phyloP scores from a whole-genome alignment of 139 green algal genomes.

The Haematococcus sp. region DNA sequence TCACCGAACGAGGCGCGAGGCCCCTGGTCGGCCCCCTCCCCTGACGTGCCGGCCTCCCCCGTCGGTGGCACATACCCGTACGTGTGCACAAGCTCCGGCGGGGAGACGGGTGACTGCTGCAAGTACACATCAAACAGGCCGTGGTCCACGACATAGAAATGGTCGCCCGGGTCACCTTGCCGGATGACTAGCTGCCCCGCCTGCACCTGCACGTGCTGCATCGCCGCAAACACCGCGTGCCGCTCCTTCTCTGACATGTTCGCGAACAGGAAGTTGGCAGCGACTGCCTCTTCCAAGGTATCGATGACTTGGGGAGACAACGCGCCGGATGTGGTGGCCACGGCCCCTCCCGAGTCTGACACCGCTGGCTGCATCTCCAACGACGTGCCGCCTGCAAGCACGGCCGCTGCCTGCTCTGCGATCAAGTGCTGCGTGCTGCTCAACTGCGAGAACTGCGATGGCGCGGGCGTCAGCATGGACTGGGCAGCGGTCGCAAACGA shows the following conservation, averaged over 20 bases:
- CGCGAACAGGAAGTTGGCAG: constrained; percentile 64
- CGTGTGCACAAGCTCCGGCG: constrained; percentile 54
- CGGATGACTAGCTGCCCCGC: constrained; percentile 52
- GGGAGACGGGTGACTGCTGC: constrained; percentile 16
- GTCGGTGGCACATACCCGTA: constrained; percentile 27
- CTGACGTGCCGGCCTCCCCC: background rate
- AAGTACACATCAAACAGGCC: constrained; percentile 60
- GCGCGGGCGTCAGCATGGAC: too few relatives aligned
- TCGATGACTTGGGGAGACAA: background rate
- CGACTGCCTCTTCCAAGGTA: constrained; percentile 25
- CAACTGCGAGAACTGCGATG: too few relatives aligned
- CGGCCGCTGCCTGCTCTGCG: too few relatives aligned
- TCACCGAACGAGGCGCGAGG: constrained; percentile 61
- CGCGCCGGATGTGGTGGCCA: too few relatives aligned
- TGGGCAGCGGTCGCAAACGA: too few relatives aligned
- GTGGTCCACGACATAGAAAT: constrained; percentile 49
- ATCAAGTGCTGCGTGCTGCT: too few relatives aligned
- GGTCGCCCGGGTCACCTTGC: constrained; percentile 54
- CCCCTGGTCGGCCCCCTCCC: too few relatives aligned
- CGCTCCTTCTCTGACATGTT: constrained; percentile 34
- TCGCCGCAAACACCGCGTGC: constrained; percentile 22
- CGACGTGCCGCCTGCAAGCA: too few relatives aligned
- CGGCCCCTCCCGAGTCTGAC: too few relatives aligned
- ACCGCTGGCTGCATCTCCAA: too few relatives aligned
- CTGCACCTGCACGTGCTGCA: constrained; percentile 33